These are phyloP conservation scores for Trichosporon asahii DNA, from an alignment of 1,284 basidiomycete genomes.

Conservation along the genomic window DNA sequence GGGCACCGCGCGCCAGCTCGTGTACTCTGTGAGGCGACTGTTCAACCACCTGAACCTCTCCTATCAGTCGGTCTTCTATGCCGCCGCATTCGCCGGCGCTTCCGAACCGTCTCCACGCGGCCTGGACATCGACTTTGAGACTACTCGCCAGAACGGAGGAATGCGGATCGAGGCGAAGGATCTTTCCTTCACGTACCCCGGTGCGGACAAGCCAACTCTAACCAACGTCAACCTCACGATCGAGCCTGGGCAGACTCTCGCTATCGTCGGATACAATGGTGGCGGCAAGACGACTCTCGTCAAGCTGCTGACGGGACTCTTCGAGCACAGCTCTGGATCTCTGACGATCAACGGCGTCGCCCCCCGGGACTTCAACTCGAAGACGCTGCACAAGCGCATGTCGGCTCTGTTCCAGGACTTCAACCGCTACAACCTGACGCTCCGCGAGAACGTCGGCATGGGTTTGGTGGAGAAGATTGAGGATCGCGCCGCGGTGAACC, in stretches of 20 bases:
- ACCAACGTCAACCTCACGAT: slow-evolving; percentile 65
- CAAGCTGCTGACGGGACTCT: slow-evolving; percentile 69
- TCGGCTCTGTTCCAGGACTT: slow-evolving; percentile 77
- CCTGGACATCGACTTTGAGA: slow-evolving; percentile 31
- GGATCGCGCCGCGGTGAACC: slow-evolving; percentile 56
- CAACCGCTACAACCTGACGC: slow-evolving; percentile 67
- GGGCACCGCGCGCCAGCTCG: slow-evolving; percentile 56
- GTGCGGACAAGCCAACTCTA: slow-evolving; percentile 62
- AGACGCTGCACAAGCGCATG: slow-evolving; percentile 66
- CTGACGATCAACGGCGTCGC: slow-evolving; percentile 66
- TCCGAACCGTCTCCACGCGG: background rate
- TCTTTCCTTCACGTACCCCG: slow-evolving; percentile 74
- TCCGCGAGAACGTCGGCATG: slow-evolving; percentile 74
- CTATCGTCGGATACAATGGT: slow-evolving; percentile 47
- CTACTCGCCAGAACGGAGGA: slow-evolving; percentile 39
- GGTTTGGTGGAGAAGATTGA: slow-evolving; percentile 57
- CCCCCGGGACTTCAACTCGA: slow-evolving; percentile 61
- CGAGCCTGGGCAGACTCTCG: slow-evolving; percentile 68
- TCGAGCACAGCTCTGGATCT: slow-evolving; percentile 57
- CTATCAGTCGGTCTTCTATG: slow-evolving; percentile 66
- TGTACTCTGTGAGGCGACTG: slow-evolving; percentile 7
- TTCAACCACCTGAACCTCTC: slow-evolving; percentile 54
- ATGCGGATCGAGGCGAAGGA: slow-evolving; percentile 68
- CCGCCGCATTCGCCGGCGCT: slow-evolving; percentile 34
- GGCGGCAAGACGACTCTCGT: slow-evolving; percentile 47